Evolutionary conservation across 2,329 filamentous ascomycete genomes (phyloP).

Genomic region (Pseudogymnoascus sp.): DNA sequence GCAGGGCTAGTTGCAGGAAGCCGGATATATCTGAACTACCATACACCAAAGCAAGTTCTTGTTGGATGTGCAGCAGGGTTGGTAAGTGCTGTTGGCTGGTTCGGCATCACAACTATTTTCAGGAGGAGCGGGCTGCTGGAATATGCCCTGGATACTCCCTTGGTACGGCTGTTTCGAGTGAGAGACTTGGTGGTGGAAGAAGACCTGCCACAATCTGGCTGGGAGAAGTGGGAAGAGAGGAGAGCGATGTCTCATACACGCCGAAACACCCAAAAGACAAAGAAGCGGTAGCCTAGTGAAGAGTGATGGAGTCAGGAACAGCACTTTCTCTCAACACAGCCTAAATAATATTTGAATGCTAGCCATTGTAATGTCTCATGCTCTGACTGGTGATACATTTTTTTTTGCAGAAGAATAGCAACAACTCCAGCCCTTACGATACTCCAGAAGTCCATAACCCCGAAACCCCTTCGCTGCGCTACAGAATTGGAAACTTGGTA

Average conservation of each 20-base stretch:
- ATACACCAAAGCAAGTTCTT: constrained; percentile 82
- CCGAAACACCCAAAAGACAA: not conserved
- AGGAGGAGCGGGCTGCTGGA: constrained; percentile 63
- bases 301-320: not conserved
- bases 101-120: constrained; percentile 59
- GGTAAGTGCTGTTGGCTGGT: constrained; percentile 72
- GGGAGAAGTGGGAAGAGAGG: constrained; percentile 75
- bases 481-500: not conserved
- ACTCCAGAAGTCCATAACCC: not conserved
- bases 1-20: constrained; percentile 71
- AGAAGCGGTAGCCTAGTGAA: not conserved
- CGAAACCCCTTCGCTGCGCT: not conserved
- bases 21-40: constrained; percentile 86
- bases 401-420: not conserved
- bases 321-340: not conserved
- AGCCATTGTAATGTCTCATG: not conserved
- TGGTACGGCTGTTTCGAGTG: constrained; percentile 62
- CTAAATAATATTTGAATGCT: not conserved
- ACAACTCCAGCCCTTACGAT: not conserved
- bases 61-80: constrained; percentile 68
- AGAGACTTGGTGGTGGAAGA: constrained; percentile 82
- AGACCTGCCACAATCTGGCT: constrained; percentile 84
- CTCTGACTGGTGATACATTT: not conserved
- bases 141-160: constrained; percentile 62
- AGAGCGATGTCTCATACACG: constrained; percentile 14